Conservation (phyloP, 2,329 filamentous ascomycete genomes). For the Orbilia brochopaga region DNA sequence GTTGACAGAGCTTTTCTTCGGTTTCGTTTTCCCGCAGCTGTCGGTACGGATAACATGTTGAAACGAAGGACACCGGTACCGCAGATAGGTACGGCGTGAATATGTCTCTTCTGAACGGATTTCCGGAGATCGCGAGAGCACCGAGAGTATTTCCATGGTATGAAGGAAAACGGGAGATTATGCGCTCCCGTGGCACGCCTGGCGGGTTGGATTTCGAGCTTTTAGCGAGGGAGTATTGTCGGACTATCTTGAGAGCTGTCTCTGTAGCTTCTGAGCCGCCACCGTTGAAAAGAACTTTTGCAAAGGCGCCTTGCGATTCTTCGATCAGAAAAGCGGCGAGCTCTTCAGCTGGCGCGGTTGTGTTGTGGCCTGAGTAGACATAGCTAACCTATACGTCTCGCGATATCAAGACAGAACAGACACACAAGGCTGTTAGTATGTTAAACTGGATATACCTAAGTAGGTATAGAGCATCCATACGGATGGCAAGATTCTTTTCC, state of each 20-base stretch:
- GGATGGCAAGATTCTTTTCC: too few species aligned
- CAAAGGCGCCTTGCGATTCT: slow-evolving; percentile 38
- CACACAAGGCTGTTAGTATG: slow-evolving; percentile 58
- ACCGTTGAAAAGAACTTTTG: slow-evolving; percentile 39
- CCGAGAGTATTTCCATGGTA: slow-evolving; percentile 77
- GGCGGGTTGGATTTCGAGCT: slow-evolving; percentile 55
- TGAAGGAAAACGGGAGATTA: slow-evolving; percentile 69
- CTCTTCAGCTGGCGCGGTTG: slow-evolving; percentile 63
- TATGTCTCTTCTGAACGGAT: slow-evolving; percentile 66
- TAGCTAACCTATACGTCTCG: slow-evolving; percentile 58
- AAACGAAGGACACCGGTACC: slow-evolving; percentile 66
- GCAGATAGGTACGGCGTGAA: slow-evolving; percentile 67
- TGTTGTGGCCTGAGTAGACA: slow-evolving; percentile 56
- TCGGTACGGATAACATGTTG: slow-evolving; percentile 71
- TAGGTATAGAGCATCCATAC: too few species aligned
- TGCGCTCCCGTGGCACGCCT: slow-evolving; percentile 65
- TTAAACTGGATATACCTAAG: slow-evolving; percentile 57
- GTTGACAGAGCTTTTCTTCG: slow-evolving; percentile 66
- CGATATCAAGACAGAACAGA: background rate
- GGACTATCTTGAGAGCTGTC: slow-evolving; percentile 70
- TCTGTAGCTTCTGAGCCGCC: slow-evolving; percentile 70
- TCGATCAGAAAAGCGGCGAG: slow-evolving; percentile 64
- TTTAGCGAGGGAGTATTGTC: slow-evolving; percentile 71
- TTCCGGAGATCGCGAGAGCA: slow-evolving; percentile 69
- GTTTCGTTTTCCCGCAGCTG: slow-evolving; percentile 63